phyloP scores from a whole-genome alignment of 768 basidiomycete genomes.

The Auricularia auricula-judae region DNA sequence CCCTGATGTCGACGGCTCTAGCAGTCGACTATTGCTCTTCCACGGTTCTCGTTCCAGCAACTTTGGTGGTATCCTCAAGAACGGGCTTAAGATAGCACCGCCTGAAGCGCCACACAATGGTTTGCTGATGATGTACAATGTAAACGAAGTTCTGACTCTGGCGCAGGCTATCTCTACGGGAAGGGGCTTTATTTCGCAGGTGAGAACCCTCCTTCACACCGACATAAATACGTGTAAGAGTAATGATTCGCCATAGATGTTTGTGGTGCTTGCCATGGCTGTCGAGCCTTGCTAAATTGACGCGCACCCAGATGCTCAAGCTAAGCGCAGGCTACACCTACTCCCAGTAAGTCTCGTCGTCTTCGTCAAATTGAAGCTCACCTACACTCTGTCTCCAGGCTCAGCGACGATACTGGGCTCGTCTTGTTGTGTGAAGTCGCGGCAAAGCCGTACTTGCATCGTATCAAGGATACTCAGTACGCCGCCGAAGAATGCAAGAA shows the following conservation, averaged over 20 bases:
- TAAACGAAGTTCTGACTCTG: constrained; percentile 29
- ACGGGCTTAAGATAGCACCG: constrained; percentile 53
- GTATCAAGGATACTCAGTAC: constrained; percentile 32
- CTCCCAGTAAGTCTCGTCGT: neutral
- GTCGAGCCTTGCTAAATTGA: neutral
- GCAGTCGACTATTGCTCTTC: constrained; percentile 39
- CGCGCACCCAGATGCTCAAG: constrained; percentile 49
- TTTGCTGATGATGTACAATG: no score
- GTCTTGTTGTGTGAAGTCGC: constrained; percentile 53
- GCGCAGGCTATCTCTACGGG: constrained; percentile 43
- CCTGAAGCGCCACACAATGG: constrained; percentile 28
- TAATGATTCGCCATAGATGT: neutral
- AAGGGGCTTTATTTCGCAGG: constrained; percentile 59
- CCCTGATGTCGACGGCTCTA: constrained; percentile 27
- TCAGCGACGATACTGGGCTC: constrained; percentile 40
- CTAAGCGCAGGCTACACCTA: constrained; percentile 17
- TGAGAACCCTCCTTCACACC: constrained; percentile 18
- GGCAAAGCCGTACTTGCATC: constrained; percentile 44
- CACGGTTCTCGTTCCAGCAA: constrained; percentile 55
- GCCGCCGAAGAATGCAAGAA: constrained; percentile 39
- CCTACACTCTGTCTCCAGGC: constrained; percentile 15
- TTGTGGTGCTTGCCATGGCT: neutral
- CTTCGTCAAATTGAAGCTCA: neutral
- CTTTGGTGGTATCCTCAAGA: constrained; percentile 44
- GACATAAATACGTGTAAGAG: neutral